These are phyloP conservation scores for Neodidymelliopsis sp. DNA, from an alignment of 2,329 filamentous ascomycete genomes.

Conservation along the genomic window DNA sequence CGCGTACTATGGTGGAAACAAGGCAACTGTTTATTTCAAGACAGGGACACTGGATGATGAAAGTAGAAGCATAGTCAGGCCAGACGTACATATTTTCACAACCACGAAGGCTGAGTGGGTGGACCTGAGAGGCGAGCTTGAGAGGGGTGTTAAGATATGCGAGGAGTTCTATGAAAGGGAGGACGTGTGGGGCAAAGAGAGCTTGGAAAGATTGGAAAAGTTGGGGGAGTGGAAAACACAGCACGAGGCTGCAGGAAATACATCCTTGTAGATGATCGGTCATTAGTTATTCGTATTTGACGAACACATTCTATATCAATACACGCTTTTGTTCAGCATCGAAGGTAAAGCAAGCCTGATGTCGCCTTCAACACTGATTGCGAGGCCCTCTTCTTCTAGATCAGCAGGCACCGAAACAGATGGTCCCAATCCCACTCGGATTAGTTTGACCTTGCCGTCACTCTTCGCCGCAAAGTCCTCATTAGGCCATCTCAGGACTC, in stretches of 20 bases:
- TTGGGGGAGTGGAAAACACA: slow-evolving; percentile 9
- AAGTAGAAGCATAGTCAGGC: slow-evolving; percentile 44
- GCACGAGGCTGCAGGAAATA: too few relatives aligned
- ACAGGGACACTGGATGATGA: slow-evolving; percentile 56
- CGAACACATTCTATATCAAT: too few relatives aligned
- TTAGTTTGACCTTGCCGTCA: slow-evolving; percentile 24
- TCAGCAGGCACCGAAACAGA: slow-evolving; percentile 22
- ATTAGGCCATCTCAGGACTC: slow-evolving; percentile 32
- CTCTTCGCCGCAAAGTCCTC: slow-evolving; percentile 28
- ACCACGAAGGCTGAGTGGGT: slow-evolving; percentile 53
- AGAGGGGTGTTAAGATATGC: slow-evolving; percentile 31
- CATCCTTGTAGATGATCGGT: too few relatives aligned
- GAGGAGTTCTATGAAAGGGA: slow-evolving; percentile 23
- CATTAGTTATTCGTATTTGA: too few relatives aligned
- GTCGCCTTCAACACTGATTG: slow-evolving; percentile 24
- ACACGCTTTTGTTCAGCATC: too few relatives aligned
- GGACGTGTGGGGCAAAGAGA: slow-evolving; percentile 25
- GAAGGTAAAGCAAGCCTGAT: slow-evolving; percentile 22
- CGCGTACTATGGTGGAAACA: slow-evolving; percentile 50
- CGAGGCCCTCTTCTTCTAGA: slow-evolving; percentile 23
- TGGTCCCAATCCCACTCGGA: slow-evolving; percentile 25
- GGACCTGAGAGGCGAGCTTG: slow-evolving; percentile 47
- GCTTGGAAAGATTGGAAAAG: slow-evolving; percentile 19
- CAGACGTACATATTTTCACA: slow-evolving; percentile 57
- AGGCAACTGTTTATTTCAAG: slow-evolving; percentile 49